phyloP scores from a whole-genome alignment of 306 rosid genomes.

The Dalbergia oliveri region DNA sequence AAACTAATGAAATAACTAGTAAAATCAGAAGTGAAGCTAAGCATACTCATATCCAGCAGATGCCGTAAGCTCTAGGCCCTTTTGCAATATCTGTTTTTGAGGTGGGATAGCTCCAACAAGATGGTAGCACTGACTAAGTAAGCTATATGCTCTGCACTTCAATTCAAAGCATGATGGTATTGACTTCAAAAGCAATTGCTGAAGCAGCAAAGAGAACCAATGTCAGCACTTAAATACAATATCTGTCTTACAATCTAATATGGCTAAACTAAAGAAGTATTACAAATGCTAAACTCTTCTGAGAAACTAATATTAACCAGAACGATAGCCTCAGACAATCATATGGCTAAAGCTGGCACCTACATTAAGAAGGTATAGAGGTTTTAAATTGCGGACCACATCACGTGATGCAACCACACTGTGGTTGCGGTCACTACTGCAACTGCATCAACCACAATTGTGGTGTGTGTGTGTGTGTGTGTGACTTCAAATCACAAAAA shows the following conservation, averaged over 20 bases:
- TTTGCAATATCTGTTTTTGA: conserved; percentile 79
- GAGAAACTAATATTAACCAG: not conserved
- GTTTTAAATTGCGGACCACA: too few relatives aligned
- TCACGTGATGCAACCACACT: too few relatives aligned
- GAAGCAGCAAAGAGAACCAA: conserved; percentile 13
- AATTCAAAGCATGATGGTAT: conserved; percentile 91
- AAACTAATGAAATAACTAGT: not conserved
- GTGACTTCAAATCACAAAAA: too few relatives aligned
- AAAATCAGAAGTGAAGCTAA: conserved; percentile 6
- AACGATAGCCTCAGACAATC: not conserved
- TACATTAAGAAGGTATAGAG: not conserved
- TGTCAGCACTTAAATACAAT: not conserved
- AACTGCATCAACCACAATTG: too few relatives aligned
- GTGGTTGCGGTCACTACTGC: too few relatives aligned
- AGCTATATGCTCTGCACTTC: conserved; percentile 87
- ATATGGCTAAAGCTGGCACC: not conserved
- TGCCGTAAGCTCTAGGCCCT: conserved; percentile 82
- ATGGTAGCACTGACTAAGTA: conserved; percentile 92
- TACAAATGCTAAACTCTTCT: not conserved
- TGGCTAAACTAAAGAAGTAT: not conserved
- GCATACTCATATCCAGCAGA: conserved; percentile 72
- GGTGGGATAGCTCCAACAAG: conserved; percentile 90
- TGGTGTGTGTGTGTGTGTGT: too few relatives aligned
- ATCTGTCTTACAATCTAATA: not conserved
- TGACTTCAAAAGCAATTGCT: conserved; percentile 81